Evolutionary conservation across 352 stramenopile species (phyloP), one percentile per base, ranked within the genome.

Genomic region (Phytopythium cucurbitacearum): DNA sequence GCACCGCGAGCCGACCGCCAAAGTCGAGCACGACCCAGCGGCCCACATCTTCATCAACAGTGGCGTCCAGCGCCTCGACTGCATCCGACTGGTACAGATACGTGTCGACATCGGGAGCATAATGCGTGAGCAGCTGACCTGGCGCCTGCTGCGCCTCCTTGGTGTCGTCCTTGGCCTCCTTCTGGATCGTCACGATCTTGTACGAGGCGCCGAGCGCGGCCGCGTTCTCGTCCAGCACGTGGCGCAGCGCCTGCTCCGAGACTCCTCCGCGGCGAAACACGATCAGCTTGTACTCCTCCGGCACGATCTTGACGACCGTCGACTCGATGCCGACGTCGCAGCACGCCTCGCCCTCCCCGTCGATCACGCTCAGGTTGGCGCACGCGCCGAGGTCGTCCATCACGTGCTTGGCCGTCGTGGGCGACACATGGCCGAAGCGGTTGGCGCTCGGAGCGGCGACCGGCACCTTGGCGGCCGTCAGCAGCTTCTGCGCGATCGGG

Each of bases 391-490:
- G 75, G 69, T 99, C 97, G 71, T 98, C 86, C 71, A 99, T 88
- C 2, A 99, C 97, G 68, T 99, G 97, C 45, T 87, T 60, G 4
- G 97, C 95, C 7, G 76, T 80, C 7, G 97, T 99, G 4, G 97
- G 97, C 37, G 89, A 98, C 38, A 99, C 97, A 60, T 99, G 97
- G 10, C 97, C 97, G 70, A 99, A 99, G 51, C 97, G 89, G 65
- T 99, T 99, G 8, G 97, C 97, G 68, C 88, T 98, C 1, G 97
- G 97, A 28, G 97, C 97, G 5, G 97, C 97, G 15, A 99, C 94
- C 0, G 97, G 97, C 35, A 99, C 83, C 28, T 87, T 60, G 4
- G 93, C 89, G 36, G 71, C 78, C 28, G 70, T 68, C 33, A 99
- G 82, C 39, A 99, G 66, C 41, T 75, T 69, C 54, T 89, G 76